A percentile compares a stretch with the other conserved stretches of the same genome.
Evolutionary conservation across 140 eudicot species (phyloP).

Genomic region (Artemisia princeps): DNA sequence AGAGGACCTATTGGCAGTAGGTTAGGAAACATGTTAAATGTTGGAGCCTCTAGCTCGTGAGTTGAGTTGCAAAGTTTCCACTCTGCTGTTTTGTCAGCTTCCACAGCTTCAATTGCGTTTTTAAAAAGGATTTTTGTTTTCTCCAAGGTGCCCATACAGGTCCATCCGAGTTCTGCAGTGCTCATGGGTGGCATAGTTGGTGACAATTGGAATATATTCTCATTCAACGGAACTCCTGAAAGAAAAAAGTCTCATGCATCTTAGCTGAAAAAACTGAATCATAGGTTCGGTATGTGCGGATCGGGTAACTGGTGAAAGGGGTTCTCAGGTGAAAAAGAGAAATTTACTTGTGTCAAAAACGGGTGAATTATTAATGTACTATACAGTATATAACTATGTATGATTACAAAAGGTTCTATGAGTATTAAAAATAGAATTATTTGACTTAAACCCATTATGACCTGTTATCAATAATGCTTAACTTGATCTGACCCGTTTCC

Average conservation of each 20-base stretch:
- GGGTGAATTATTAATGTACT: not conserved
- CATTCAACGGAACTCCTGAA: slow-evolving; percentile 31
- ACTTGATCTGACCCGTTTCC: not conserved
- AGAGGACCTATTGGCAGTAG: slow-evolving; percentile 39
- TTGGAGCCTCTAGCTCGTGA: slow-evolving; percentile 31
- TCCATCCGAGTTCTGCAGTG: slow-evolving; percentile 30
- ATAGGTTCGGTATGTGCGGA: not conserved
- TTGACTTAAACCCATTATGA: too few species aligned
- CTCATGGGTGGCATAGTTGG: slow-evolving; percentile 32
- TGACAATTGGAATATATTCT: slow-evolving; percentile 21
- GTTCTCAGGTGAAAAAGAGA: too few species aligned
- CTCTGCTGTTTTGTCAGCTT: slow-evolving; percentile 22
- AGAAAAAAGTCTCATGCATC: not conserved
- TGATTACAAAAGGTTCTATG: too few species aligned
- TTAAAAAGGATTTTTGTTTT: slow-evolving; percentile 23
- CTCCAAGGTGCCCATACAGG: slow-evolving; percentile 17
- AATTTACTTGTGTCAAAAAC: not conserved
- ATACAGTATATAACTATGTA: too few species aligned
- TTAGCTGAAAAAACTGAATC: not conserved
- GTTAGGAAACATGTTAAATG: slow-evolving; percentile 26
- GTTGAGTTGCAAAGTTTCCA: slow-evolving; percentile 31
- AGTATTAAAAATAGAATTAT: too few species aligned
- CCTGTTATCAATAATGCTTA: too few species aligned
- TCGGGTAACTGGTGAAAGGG: not conserved
- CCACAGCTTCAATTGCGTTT: not conserved